Conservation (phyloP, 768 basidiomycete genomes). For the Bullera alba region DNA sequence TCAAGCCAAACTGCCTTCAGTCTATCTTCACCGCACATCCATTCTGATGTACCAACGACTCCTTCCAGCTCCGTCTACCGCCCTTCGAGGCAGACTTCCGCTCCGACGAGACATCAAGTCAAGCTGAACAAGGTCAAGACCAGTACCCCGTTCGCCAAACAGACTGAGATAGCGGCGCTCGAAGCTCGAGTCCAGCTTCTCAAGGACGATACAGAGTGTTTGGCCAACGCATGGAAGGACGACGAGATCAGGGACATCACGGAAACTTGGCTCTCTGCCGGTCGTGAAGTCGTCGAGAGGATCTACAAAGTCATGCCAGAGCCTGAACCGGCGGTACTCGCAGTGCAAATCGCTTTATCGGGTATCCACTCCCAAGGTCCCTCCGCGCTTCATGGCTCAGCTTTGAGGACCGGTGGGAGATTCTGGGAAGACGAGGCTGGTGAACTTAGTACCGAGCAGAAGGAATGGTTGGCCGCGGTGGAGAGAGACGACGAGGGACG, state of each 20-base stretch:
- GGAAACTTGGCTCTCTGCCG: conserved; percentile 30
- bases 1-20: background rate
- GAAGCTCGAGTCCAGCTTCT: conserved; percentile 21
- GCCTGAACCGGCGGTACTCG: conserved; percentile 5
- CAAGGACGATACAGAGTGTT: conserved; percentile 26
- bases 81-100: no score
- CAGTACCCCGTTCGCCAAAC: background rate
- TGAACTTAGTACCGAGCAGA: conserved; percentile 9
- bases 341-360: no score
- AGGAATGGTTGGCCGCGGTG: conserved; percentile 8
- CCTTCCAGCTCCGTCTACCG: no score
- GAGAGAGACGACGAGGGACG: conserved; percentile 22
- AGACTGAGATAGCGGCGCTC: conserved; percentile 12
- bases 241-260: conserved; percentile 30
- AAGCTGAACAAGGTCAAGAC: background rate
- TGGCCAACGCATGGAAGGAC: conserved; percentile 16
- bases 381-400: background rate
- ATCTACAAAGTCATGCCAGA: conserved; percentile 24
- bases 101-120: background rate
- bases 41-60: no score
- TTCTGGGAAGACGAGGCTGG: background rate
- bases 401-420: background rate
- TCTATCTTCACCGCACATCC: no score
- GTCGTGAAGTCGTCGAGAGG: conserved; percentile 34
- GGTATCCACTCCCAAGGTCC: background rate